Base-by-base conservation (phyloP, 495 filamentous ascomycete species). In the Rostrohypoxylon terebratum region DNA sequence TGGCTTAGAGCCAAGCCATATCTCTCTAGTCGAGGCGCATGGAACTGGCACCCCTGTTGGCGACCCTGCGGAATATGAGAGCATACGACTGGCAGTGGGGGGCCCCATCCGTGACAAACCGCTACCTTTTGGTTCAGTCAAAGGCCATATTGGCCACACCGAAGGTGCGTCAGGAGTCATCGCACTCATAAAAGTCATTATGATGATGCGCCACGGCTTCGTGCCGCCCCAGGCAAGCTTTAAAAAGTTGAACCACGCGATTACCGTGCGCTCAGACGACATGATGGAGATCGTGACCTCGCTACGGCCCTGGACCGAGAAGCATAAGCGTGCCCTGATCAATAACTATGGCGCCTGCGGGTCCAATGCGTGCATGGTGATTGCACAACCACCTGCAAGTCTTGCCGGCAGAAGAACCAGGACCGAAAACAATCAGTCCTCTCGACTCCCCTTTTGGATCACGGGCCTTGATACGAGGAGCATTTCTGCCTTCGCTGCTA, bases 81-180 rank as follows among this genome's bases (percentile, higher is more conserved):
- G 66, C 16, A 77, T 86, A 8, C 63, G 72, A 0, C n/a, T 68
- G 4, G 74, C 71, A 0, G 45, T 86, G 0, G 80, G 71, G 0
- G 78, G 82, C 0, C 3, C 45, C 7, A 3, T 38, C 25, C 71
- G 8, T 78, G 82, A 23, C 75, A 78, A 38, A 64, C 68, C 1
- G 4, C 10, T 18, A 7, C 77, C 78, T 0, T 0, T 78, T 1
- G 77, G 82, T 0, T 85, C 85, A 0, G 81, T 86, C 0, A 88
- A 89, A 78, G 72, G 81, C 0, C 61, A 77, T 3, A 61, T 88
- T 3, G 87, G 87, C 11, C 87, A 89, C 59, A 77, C 79, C 0
- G 87, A 88, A 42, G 75, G 75, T 0, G 75, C 82, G 0, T 84
- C 84, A 0, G 86, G 86, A 0, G 59, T 84, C 0, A 38, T 65